A percentile compares a stretch with the other conserved stretches of the same genome.
Conservation (phyloP, 225 moss, liverwort and hornwort species). For the Pseudoscleropodium purum region DNA sequence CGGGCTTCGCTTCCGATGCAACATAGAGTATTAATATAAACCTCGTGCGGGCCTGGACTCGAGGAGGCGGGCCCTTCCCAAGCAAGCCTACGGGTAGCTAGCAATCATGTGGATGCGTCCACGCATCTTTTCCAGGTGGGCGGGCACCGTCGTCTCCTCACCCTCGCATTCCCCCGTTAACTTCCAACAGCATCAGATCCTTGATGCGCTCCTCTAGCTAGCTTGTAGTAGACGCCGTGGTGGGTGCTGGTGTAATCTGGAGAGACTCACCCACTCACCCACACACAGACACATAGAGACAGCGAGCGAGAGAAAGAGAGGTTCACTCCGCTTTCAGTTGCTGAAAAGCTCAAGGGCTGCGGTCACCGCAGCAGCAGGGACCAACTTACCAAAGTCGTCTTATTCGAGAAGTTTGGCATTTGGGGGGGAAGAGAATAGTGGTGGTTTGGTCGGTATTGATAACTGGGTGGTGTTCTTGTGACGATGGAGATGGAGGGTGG, state of each 20-base stretch:
- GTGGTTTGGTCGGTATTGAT: background rate
- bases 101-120: background rate
- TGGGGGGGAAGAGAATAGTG: background rate
- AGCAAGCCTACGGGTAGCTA: background rate
- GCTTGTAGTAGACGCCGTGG: background rate
- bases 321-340: background rate
- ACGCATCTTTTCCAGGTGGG: background rate
- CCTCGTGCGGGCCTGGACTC: background rate
- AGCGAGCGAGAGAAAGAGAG: background rate
- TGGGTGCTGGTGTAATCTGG: background rate
- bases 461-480: background rate
- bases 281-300: background rate
- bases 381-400: background rate
- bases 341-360: background rate
- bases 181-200: background rate
- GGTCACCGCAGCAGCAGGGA: background rate
- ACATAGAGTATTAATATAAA: background rate
- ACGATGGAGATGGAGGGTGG: background rate
- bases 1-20: background rate
- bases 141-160: background rate
- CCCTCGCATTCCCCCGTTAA: background rate
- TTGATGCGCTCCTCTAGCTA: background rate
- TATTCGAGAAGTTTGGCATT: background rate
- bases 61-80: background rate
- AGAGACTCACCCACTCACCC: background rate